Conservation (phyloP, 1,284 basidiomycete species). For the Fistulina hepatica region DNA sequence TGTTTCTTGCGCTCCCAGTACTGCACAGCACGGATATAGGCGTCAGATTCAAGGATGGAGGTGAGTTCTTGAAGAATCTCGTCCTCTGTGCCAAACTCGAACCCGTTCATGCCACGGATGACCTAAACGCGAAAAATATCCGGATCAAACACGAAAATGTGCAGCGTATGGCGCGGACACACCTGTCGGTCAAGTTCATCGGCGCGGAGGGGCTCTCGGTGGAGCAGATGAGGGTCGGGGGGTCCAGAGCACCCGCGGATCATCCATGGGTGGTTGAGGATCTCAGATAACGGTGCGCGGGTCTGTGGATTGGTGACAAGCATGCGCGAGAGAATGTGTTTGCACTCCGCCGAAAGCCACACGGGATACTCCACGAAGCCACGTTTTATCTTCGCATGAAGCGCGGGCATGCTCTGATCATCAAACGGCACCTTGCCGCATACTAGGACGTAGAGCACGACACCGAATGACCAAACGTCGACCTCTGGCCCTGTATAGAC, state of each 20-base stretch:
- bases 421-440: constrained; percentile 99
- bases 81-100: constrained; percentile 88
- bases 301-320: constrained; percentile 87
- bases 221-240: constrained; percentile 78
- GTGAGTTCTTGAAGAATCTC: constrained; percentile 73
- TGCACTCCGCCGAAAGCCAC: constrained; percentile 96
- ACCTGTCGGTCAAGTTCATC: constrained; percentile 73
- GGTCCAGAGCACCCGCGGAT: constrained; percentile 74
- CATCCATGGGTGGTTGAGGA: constrained; percentile 95
- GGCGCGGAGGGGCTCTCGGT: constrained; percentile 78
- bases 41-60: constrained; percentile 69
- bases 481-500: constrained; percentile 97
- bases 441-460: constrained; percentile 94
- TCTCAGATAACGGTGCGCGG: constrained; percentile 78
- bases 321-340: constrained; percentile 89
- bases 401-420: constrained; percentile 97
- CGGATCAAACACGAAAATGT: too few species aligned
- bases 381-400: constrained; percentile 98
- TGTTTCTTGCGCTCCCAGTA: constrained; percentile 71
- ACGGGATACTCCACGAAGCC: constrained; percentile 95
- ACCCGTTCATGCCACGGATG: constrained; percentile 88
- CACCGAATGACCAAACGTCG: constrained; percentile 98
- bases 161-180: too few species aligned
- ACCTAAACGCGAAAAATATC: constrained; percentile 29
- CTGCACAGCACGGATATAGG: constrained; percentile 63